Evolutionary conservation across 495 filamentous ascomycete genomes (phyloP).

Genomic region (Xylaria telfairii): DNA sequence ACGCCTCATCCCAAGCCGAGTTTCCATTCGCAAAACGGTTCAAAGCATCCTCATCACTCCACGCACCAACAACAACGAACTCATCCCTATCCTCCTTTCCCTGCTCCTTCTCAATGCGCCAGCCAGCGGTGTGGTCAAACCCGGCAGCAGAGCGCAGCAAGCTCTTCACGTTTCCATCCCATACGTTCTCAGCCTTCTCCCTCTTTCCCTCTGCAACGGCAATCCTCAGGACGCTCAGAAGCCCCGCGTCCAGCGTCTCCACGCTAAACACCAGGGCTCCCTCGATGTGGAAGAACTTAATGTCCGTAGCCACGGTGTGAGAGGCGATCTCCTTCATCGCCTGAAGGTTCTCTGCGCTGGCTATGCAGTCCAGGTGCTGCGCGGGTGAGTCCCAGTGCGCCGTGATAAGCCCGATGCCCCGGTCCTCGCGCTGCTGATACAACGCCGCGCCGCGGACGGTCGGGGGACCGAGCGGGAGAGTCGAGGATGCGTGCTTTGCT

Average conservation of each 20-base stretch:
- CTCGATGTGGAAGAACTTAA: slow-evolving; percentile 29
- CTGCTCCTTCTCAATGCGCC: slow-evolving; percentile 53
- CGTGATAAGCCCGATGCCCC: slow-evolving; percentile 15
- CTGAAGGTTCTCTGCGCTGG: slow-evolving; percentile 22
- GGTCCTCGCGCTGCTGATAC: slow-evolving; percentile 22
- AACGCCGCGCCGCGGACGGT: slow-evolving; percentile 23
- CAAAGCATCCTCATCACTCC: slow-evolving; percentile 19
- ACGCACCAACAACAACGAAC: slow-evolving; percentile 21
- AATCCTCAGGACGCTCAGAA: slow-evolving; percentile 19
- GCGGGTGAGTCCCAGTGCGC: slow-evolving; percentile 25
- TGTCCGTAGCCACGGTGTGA: neutral
- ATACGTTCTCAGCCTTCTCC: slow-evolving; percentile 2
- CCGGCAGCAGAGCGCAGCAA: slow-evolving; percentile 40
- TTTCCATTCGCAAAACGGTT: neutral
- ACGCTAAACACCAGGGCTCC: slow-evolving; percentile 6
- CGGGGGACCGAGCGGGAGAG: slow-evolving; percentile 18
- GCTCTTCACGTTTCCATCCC: neutral
- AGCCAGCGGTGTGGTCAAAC: slow-evolving; percentile 48
- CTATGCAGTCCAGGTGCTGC: slow-evolving; percentile 21
- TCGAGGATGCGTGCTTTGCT: slow-evolving; percentile 17
- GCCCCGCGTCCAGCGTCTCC: slow-evolving; percentile 19
- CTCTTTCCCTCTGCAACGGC: neutral
- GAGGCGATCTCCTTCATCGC: slow-evolving; percentile 32
- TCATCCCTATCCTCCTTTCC: slow-evolving; percentile 46
- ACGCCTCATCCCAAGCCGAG: slow-evolving; percentile 2